Evolutionary conservation across 805 yeast genomes (phyloP).

Genomic region (Candida mattraensis): DNA sequence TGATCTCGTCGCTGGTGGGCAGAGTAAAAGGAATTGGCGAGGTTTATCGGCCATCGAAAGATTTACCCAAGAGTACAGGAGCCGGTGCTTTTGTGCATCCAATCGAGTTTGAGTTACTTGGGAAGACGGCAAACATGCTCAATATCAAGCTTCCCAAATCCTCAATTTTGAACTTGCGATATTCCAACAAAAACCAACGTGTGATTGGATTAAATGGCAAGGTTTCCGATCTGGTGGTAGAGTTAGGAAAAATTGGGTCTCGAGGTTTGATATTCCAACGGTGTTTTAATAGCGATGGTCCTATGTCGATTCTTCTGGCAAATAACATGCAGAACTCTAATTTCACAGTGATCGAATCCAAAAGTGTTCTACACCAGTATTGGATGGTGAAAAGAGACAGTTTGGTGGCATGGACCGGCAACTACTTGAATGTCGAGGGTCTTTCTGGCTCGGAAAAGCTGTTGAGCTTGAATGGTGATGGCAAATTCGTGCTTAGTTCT

Average conservation of each 20-base stretch:
- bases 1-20: conserved; percentile 14
- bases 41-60: conserved; percentile 22
- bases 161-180: conserved; percentile 36
- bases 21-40: conserved; percentile 6
- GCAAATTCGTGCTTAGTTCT: conserved; percentile 40
- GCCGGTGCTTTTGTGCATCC: conserved; percentile 47
- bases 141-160: conserved; percentile 46
- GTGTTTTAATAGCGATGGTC: conserved; percentile 29
- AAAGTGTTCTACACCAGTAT: conserved; percentile 16
- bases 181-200: conserved; percentile 38
- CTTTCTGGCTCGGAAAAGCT: conserved; percentile 10
- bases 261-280: conserved; percentile 33
- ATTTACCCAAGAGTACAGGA: conserved; percentile 41
- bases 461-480: conserved; percentile 35
- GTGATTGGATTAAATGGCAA: conserved; percentile 48
- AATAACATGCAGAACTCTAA: conserved; percentile 35
- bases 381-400: conserved; percentile 41
- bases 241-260: conserved; percentile 25
- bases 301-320: conserved; percentile 37
- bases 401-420: conserved; percentile 50
- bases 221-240: conserved; percentile 30
- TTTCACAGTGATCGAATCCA: conserved; percentile 36
- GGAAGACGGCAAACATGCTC: conserved; percentile 38
- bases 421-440: conserved; percentile 26
- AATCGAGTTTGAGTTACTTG: conserved; percentile 42